Conservation (phyloP, 2,329 filamentous ascomycete species). For the Talaromyces sp. region DNA sequence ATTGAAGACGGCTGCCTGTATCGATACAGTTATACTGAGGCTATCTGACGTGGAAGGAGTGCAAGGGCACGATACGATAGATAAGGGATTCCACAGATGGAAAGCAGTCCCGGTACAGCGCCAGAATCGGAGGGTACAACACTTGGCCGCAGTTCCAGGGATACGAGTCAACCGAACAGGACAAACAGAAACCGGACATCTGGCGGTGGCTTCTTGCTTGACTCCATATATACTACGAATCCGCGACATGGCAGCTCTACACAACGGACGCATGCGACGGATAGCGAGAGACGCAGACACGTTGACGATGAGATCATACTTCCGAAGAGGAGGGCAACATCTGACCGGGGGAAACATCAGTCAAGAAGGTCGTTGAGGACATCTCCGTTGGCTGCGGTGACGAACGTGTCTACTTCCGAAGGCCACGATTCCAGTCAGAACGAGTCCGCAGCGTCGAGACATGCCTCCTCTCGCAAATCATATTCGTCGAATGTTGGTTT, state of each 20-base stretch:
- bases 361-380: constrained; percentile 32
- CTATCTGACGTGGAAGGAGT: not conserved
- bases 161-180: constrained; percentile 30
- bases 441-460: constrained; percentile 11
- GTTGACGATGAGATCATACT: constrained; percentile 36
- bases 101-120: constrained; percentile 29
- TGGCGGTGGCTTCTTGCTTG: constrained; percentile 47
- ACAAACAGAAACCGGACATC: constrained; percentile 19
- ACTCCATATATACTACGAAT: constrained; percentile 38
- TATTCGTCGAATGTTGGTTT: constrained; percentile 40
- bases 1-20: constrained; percentile 8
- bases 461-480: constrained; percentile 18
- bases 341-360: constrained; percentile 34
- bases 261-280: constrained; percentile 30
- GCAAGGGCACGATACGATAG: not conserved
- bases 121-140: constrained; percentile 40
- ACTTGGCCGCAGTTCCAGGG: constrained; percentile 38
- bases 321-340: constrained; percentile 36
- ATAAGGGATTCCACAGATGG: constrained; percentile 24
- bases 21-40: not conserved
- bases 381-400: constrained; percentile 32
- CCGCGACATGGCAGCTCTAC: constrained; percentile 28
- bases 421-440: constrained; percentile 17
- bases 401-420: constrained; percentile 24
- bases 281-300: constrained; percentile 43